Conservation (phyloP, 2,329 filamentous ascomycete species). For the Neofusicoccum sp. region DNA sequence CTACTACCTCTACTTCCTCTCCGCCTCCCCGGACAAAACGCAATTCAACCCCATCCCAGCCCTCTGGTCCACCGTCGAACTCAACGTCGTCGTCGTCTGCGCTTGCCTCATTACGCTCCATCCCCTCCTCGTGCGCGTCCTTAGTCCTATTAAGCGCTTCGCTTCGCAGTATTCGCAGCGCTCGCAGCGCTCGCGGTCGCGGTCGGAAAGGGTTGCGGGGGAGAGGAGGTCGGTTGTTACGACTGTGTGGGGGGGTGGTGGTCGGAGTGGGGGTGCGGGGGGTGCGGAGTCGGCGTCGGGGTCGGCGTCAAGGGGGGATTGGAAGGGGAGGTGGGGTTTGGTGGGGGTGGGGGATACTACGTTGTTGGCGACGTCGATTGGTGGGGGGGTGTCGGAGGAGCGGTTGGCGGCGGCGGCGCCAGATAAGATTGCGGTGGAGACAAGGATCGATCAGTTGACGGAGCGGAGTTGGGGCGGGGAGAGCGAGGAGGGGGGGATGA, state of each 20-base stretch:
- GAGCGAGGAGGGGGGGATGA: background rate
- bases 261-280: background rate
- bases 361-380: background rate
- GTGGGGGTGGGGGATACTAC: no score
- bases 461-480: background rate
- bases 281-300: background rate
- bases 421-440: background rate
- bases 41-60: constrained; percentile 34
- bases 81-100: constrained; percentile 36
- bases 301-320: background rate
- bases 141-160: background rate
- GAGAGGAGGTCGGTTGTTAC: no score
- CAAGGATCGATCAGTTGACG: background rate
- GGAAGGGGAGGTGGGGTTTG: no score
- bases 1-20: constrained; percentile 28
- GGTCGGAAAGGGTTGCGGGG: no score
- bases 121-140: constrained; percentile 28
- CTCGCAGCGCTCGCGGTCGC: background rate
- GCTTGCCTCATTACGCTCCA: constrained; percentile 35
- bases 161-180: background rate
- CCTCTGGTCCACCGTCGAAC: constrained; percentile 34
- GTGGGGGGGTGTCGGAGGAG: background rate
- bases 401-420: background rate
- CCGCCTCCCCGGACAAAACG: constrained; percentile 30
- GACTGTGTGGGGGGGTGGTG: background rate